Evolutionary conservation across 2,329 filamentous ascomycete genomes (phyloP), one percentile per base, ranked within the genome.

Genomic region (Pseudogymnoascus sp.): DNA sequence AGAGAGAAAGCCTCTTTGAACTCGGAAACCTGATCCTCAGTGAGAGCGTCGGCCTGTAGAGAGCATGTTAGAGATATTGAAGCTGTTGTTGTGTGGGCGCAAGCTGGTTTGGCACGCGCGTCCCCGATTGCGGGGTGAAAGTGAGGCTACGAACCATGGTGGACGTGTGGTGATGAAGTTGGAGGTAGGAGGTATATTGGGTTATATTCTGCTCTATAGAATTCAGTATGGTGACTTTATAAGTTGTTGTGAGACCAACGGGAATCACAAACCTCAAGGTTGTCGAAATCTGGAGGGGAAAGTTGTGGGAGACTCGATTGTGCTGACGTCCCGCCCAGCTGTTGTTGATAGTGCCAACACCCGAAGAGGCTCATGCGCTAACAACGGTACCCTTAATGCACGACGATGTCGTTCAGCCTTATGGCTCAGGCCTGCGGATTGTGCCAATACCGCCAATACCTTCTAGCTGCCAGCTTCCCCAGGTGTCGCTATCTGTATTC

Each of bases 1-100:
- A 99, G 90, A 75, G 94, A 99, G 81, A 99, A 99, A 60, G 94
- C 94, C 82, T 99, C 94, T 89, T 97, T 99, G 83, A 97, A 99
- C 82, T 99, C 94, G 75, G 94, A 97, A 75, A 99, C 94, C 84
- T 99, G 94, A 81, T 99, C 94, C 83, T 99, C 94, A 71, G 94
- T 97, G 73, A 99, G 88, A 76, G 92, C 92, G 76, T 99, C 94
- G 76, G 92, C 92, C 92, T 97, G 75, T 61, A 66, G 52, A 26
- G 10, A 23, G 30, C 26, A 59, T 61, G 35, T 67, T 64, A 65
- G 63, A n/a, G 30, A 23, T 63, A 63, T 52, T 33, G 45, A 52
- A 52, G 45, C 66, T 61, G 67, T 71, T 60, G 28, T 62, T 62
- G 45, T 61, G 57, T 18, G 41, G 61, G 45, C 52, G 60, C 33